Conservation (phyloP, 2,329 filamentous ascomycete species). For the Colletotrichum filicis region DNA sequence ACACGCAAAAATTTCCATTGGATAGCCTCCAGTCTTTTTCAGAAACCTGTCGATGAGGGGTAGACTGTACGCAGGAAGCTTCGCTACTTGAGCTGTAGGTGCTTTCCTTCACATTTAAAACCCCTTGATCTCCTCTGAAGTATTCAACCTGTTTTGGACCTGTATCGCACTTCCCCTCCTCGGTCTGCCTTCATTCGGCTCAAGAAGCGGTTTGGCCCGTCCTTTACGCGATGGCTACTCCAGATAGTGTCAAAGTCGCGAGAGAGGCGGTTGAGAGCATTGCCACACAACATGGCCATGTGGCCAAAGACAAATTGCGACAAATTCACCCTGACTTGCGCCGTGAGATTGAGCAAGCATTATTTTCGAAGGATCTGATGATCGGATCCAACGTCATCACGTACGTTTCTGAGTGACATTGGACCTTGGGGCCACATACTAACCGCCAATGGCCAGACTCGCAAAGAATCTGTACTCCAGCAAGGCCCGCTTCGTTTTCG, state of each 20-base stretch:
- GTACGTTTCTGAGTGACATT: neutral
- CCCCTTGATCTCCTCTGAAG: too few species aligned
- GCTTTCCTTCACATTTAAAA: too few species aligned
- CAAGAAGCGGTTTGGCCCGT: neutral
- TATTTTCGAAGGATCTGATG: neutral
- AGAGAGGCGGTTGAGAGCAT: neutral
- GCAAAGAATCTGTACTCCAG: slow-evolving; percentile 55
- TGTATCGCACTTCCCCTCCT: too few species aligned
- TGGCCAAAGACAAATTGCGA: neutral
- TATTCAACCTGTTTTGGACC: too few species aligned
- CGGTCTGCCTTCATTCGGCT: too few species aligned
- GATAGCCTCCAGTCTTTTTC: too few species aligned
- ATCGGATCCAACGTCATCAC: neutral
- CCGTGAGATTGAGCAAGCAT: neutral
- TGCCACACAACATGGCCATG: neutral
- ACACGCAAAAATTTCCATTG: too few species aligned
- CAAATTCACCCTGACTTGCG: neutral
- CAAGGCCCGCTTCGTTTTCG: slow-evolving; percentile 60
- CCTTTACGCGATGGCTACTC: neutral
- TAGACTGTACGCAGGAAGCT: too few species aligned
- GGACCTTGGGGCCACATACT: neutral
- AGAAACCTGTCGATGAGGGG: too few species aligned
- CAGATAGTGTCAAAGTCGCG: neutral
- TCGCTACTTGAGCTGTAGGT: too few species aligned
- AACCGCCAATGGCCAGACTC: slow-evolving; percentile 43